Conservation (phyloP, 768 basidiomycete genomes). For the Mycena floridula region DNA sequence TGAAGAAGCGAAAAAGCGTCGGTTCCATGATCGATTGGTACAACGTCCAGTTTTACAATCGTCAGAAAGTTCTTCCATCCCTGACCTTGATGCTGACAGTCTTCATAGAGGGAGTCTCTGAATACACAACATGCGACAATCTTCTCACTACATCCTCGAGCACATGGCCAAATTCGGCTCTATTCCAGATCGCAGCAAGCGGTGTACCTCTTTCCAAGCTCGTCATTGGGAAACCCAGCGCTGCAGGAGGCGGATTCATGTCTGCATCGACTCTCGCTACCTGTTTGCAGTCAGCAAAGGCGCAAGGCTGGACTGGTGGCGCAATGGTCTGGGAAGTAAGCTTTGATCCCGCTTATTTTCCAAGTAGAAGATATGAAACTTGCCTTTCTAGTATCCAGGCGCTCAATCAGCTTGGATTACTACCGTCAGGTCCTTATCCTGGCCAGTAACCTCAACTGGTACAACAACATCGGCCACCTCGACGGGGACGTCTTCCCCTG, state of each 20-base stretch:
- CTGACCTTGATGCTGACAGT: conserved; percentile 2
- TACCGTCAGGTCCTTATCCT: conserved; percentile 28
- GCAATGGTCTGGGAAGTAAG: conserved; percentile 26
- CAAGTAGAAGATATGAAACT: conserved; percentile 1
- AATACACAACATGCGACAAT: conserved; percentile 58
- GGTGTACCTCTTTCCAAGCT: conserved; percentile 59
- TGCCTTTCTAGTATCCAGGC: conserved; percentile 33
- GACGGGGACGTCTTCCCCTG: too few species aligned
- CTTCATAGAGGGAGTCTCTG: conserved; percentile 50
- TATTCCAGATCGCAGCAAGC: conserved; percentile 51
- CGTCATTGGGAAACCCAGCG: conserved; percentile 71
- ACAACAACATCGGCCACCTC: too few species aligned
- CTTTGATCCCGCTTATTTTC: conserved; percentile 16
- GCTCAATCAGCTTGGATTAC: conserved; percentile 34
- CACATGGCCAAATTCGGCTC: conserved; percentile 55
- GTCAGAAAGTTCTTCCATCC: too few species aligned
- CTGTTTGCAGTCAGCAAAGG: conserved; percentile 56
- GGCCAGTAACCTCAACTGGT: too few species aligned
- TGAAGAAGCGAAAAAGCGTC: conserved; percentile 54
- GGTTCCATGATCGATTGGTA: conserved; percentile 64
- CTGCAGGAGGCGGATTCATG: conserved; percentile 51
- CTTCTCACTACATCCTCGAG: conserved; percentile 55
- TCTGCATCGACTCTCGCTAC: conserved; percentile 46
- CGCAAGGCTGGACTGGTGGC: conserved; percentile 56
- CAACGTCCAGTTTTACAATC: conserved; percentile 47